Evolutionary conservation across 2,329 filamentous ascomycete genomes (phyloP).

Genomic region (Pseudogymnoascus sp.): DNA sequence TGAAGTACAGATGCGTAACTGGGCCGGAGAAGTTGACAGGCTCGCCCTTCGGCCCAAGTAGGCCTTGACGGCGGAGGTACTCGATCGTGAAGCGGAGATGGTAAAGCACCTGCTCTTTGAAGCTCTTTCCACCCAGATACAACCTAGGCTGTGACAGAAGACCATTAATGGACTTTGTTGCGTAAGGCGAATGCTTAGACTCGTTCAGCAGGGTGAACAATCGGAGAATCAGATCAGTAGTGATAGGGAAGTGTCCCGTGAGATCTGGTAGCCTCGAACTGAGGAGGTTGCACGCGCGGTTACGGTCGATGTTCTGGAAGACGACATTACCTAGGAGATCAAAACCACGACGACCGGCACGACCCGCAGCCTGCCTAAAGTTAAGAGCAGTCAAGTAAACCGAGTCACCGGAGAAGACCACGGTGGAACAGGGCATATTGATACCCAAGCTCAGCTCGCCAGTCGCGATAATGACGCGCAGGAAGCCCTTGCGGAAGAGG

Average conservation of each 20-base stretch:
- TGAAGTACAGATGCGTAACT: slow-evolving; percentile 68
- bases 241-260: slow-evolving; percentile 71
- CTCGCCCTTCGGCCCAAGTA: slow-evolving; percentile 52
- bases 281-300: slow-evolving; percentile 60
- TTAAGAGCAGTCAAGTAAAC: slow-evolving; percentile 67
- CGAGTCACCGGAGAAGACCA: slow-evolving; percentile 68
- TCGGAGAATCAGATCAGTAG: slow-evolving; percentile 63
- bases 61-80: slow-evolving; percentile 61
- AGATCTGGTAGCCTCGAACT: slow-evolving; percentile 67
- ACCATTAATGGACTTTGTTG: slow-evolving; percentile 54
- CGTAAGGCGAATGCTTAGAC: slow-evolving; percentile 56
- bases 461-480: slow-evolving; percentile 66
- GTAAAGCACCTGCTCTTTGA: slow-evolving; percentile 63
- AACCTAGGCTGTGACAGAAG: slow-evolving; percentile 63
- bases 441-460: slow-evolving; percentile 71
- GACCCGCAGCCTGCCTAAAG: slow-evolving; percentile 68
- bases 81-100: slow-evolving; percentile 76
- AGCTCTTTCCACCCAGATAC: slow-evolving; percentile 61
- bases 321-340: slow-evolving; percentile 76
- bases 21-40: slow-evolving; percentile 67
- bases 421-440: slow-evolving; percentile 79
- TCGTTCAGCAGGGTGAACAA: slow-evolving; percentile 60
- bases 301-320: slow-evolving; percentile 57
- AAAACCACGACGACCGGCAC: slow-evolving; percentile 73
- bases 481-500: slow-evolving; percentile 63